Conservation (phyloP, 805 yeast species). For the Nematodospora valgi region DNA sequence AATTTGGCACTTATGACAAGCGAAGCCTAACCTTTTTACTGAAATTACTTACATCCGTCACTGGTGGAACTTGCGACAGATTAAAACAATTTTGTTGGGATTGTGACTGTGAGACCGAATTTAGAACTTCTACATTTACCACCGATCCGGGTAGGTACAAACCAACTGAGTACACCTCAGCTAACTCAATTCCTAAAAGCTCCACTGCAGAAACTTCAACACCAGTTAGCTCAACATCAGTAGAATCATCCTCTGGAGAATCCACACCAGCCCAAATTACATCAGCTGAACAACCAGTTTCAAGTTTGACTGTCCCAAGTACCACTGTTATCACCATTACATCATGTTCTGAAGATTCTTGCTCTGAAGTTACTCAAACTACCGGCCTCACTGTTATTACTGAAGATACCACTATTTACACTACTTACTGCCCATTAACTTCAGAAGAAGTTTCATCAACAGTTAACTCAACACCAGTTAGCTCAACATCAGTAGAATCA, state of each 20-base stretch:
- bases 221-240: background rate
- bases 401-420: slow-evolving; percentile 28
- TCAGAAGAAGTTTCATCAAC: slow-evolving; percentile 19
- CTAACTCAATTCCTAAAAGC: background rate
- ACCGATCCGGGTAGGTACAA: background rate
- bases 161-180: background rate
- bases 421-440: slow-evolving; percentile 35
- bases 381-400: slow-evolving; percentile 32
- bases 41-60: background rate
- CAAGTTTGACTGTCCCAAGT: slow-evolving; percentile 25
- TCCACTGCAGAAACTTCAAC: slow-evolving; percentile 4
- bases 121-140: background rate
- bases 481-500: slow-evolving; percentile 8
- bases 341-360: slow-evolving; percentile 31
- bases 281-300: slow-evolving; percentile 12
- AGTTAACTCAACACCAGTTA: slow-evolving; percentile 1
- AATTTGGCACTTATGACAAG: background rate
- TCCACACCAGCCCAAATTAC: slow-evolving; percentile 3
- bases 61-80: background rate
- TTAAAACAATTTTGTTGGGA: background rate
- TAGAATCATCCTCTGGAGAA: slow-evolving; percentile 4
- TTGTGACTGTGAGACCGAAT: background rate
- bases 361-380: slow-evolving; percentile 18
- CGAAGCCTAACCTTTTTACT: background rate
- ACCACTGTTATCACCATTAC: slow-evolving; percentile 35